Evolutionary conservation across 495 filamentous ascomycete species (phyloP), one percentile per base, ranked within the genome.

Genomic region (Talaromyces thailandensis): DNA sequence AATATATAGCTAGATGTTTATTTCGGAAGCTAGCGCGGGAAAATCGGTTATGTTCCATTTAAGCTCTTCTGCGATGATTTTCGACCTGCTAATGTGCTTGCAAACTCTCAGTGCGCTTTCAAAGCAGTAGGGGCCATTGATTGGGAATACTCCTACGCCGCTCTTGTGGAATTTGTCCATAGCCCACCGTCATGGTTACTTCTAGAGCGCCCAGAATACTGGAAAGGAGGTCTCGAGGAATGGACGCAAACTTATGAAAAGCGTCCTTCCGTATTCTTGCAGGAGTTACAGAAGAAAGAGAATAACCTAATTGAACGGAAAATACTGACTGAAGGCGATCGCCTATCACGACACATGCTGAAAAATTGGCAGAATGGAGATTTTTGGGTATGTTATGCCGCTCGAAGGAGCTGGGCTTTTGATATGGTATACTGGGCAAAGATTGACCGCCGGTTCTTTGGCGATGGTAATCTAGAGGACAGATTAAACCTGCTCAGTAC

Each of bases 181-280:
- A 74, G 74, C 12, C 71, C 73, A 9, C 76, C 76, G 2, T 79
- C 73, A 73, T 80, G 76, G 76, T 69, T 81, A 23, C 67, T 81
- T 5, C 58, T 80, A 3, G 64, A 73, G 26, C 56, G 32, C 16
- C 73, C 73, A 0, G 72, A 79, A 31, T 65, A 64, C 26, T 79
- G 75, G 74, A 4, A 63, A 8, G 16, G 55, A n/a, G 72, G 67
- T 11, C 58, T 76, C 24, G 65, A 66, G 18, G 58, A 62, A n/a
- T 70, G 56, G 61, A 12, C 11, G 18, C 28, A 21, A 14, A n/a
- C 25, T 23, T 67, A 63, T 52, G 56, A 64, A 35, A 45, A 24
- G 23, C 58, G 64, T 8, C 62, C 69, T 8, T 24, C 31, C 9
- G 60, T 61, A 21, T 70, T 70, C 31, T 61, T 70, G 9, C 2